A percentile compares a stretch with the other conserved stretches of the same genome.
phyloP scores from a whole-genome alignment of 1,139 yeast genomes.

The Hemisphaericaspora xylanilytica region DNA sequence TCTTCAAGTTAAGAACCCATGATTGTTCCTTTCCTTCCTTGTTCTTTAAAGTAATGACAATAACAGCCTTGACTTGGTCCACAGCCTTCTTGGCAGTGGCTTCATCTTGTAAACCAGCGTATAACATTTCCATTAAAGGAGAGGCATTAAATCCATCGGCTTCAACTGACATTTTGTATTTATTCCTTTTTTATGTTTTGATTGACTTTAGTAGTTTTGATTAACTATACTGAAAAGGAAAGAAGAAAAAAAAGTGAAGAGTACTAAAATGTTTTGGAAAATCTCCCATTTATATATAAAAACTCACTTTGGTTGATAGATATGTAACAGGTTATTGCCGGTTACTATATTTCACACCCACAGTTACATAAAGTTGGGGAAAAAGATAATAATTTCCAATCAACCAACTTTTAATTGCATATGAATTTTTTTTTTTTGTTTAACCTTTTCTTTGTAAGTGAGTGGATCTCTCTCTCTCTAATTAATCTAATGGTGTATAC shows the following conservation, averaged over 20 bases:
- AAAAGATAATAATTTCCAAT: too few relatives aligned
- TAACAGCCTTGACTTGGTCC: slow-evolving; percentile 56
- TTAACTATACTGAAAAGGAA: too few relatives aligned
- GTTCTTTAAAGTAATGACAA: slow-evolving; percentile 69
- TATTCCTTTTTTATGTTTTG: not conserved
- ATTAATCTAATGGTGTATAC: too few relatives aligned
- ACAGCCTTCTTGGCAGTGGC: slow-evolving; percentile 42
- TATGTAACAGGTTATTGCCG: too few relatives aligned
- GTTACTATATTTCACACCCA: too few relatives aligned
- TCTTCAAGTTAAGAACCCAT: slow-evolving; percentile 73
- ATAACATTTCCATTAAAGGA: slow-evolving; percentile 41
- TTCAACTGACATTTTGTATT: slow-evolving; percentile 32
- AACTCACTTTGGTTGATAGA: too few relatives aligned
- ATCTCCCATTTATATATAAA: not conserved
- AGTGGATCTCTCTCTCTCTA: too few relatives aligned
- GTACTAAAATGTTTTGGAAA: not conserved
- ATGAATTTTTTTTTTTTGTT: too few relatives aligned
- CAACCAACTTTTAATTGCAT: too few relatives aligned
- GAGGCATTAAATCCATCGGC: slow-evolving; percentile 53
- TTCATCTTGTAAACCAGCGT: slow-evolving; percentile 41
- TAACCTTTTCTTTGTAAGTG: too few relatives aligned
- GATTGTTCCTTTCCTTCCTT: slow-evolving; percentile 62
- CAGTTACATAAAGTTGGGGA: too few relatives aligned
- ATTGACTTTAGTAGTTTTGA: too few relatives aligned
- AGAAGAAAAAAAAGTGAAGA: slow-evolving; percentile 1